Evolutionary conservation across 768 basidiomycete genomes (phyloP).

Genomic region (Mycena maculata): DNA sequence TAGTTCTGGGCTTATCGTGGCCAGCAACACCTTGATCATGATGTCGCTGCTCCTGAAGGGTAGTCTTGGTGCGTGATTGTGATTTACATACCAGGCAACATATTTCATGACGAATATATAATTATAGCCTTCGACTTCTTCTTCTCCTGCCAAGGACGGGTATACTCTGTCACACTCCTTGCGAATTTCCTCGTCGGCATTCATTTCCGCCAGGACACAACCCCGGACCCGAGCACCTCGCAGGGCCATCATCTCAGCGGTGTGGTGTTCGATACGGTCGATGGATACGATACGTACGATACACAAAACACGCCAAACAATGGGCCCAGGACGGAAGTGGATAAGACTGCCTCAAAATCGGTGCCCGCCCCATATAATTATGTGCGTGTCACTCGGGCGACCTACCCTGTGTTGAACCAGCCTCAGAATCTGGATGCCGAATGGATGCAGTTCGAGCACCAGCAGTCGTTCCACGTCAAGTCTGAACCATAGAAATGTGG

Average conservation of each 20-base stretch:
- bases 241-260: not conserved
- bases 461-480: no score
- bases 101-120: no score
- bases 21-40: slow-evolving; percentile 11
- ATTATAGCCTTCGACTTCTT: slow-evolving; percentile 9
- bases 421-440: no score
- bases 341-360: no score
- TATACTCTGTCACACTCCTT: slow-evolving; percentile 12
- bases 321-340: not conserved
- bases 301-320: not conserved
- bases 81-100: not conserved
- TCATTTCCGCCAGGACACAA: slow-evolving; percentile 6
- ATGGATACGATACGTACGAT: slow-evolving; percentile 16
- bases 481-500: no score
- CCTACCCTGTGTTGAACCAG: no score
- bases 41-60: not conserved
- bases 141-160: slow-evolving; percentile 17
- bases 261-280: not conserved
- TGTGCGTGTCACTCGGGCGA: no score
- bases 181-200: slow-evolving; percentile 21
- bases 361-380: no score
- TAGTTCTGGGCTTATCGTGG: slow-evolving; percentile 19
- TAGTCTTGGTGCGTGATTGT: not conserved
- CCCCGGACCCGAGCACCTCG: not conserved
- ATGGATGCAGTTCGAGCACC: no score